phyloP scores from a whole-genome alignment of 2,329 filamentous ascomycete species.

The Magnaporthiopsis rhizophila region DNA sequence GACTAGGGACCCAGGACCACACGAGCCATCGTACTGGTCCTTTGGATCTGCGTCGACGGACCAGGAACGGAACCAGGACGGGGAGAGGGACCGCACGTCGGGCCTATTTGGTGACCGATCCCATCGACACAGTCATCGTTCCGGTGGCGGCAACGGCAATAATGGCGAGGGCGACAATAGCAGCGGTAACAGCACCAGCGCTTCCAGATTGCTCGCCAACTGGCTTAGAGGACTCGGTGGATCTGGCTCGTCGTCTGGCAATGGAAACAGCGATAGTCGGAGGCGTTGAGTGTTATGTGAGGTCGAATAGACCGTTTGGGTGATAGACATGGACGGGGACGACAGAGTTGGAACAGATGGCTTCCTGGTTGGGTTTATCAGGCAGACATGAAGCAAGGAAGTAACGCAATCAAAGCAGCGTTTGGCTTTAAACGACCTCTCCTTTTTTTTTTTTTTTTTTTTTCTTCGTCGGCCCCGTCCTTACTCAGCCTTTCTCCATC shows the following conservation, averaged over 20 bases:
- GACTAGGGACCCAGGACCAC: not conserved
- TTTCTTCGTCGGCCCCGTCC: not conserved
- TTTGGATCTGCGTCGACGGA: not conserved
- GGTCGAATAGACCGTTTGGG: too few relatives aligned
- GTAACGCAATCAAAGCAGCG: not conserved
- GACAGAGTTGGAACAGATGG: too few relatives aligned
- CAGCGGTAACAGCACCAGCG: slow-evolving; percentile 4
- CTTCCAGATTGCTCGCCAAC: not conserved
- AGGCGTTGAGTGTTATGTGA: not conserved
- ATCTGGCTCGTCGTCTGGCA: not conserved
- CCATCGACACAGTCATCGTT: slow-evolving; percentile 12
- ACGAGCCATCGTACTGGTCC: not conserved
- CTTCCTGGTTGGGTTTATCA: too few relatives aligned
- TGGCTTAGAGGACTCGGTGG: slow-evolving; percentile 2
- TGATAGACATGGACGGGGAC: too few relatives aligned
- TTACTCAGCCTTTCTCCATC: not conserved
- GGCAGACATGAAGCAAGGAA: not conserved
- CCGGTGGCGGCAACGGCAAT: slow-evolving; percentile 11
- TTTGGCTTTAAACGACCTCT: not conserved
- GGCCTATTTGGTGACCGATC: slow-evolving; percentile 5
- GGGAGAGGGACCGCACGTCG: not conserved
- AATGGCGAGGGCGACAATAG: slow-evolving; percentile 3
- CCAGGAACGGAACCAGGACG: not conserved
- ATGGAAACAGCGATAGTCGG: not conserved
- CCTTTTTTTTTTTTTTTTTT: too few relatives aligned